Percentiles rank a stretch among this genome's conserved stretches.
Conservation (phyloP, 768 basidiomycete genomes). For the Leccinum incarnatum region DNA sequence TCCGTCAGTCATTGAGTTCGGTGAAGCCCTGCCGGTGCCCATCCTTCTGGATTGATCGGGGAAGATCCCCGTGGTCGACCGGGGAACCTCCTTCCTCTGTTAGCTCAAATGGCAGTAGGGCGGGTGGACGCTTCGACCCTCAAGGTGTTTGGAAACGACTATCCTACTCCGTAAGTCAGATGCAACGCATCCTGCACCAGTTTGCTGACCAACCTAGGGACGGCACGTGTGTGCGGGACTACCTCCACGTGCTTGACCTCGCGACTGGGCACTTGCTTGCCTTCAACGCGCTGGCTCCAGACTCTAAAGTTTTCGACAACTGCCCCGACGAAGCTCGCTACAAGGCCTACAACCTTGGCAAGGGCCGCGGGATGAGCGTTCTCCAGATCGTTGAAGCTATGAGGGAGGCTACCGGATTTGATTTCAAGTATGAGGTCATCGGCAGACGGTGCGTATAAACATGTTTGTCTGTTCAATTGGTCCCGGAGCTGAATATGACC, state of each 20-base stretch:
- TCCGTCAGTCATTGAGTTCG: conserved; percentile 4
- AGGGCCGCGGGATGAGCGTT: conserved; percentile 89
- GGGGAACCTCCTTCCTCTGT: conserved; percentile 88
- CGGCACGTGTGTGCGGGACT: conserved; percentile 97
- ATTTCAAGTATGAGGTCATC: conserved; percentile 86
- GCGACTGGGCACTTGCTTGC: conserved; percentile 93
- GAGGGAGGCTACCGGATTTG: conserved; percentile 84
- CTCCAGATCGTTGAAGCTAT: conserved; percentile 94
- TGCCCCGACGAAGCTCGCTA: conserved; percentile 55
- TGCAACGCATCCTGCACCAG: no score
- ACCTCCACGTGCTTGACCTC: conserved; percentile 90
- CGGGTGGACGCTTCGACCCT: conserved; percentile 66
- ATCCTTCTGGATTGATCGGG: conserved; percentile 91
- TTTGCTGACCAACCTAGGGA: conserved; percentile 49
- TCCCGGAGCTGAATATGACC: conserved; percentile 3
- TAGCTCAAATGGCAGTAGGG: conserved; percentile 94
- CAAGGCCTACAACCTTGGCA: conserved; percentile 97
- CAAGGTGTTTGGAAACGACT: conserved; percentile 95
- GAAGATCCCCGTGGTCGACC: conserved; percentile 97
- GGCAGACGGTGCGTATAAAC: conserved; percentile 70
- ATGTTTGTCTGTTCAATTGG: background rate
- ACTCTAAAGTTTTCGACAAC: conserved; percentile 56
- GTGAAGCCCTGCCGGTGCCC: conserved; percentile 91
- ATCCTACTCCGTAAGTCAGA: conserved; percentile 77
- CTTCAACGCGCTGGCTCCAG: conserved; percentile 71